Evolutionary conservation across 2,329 filamentous ascomycete species (phyloP), one percentile per base, ranked within the genome.

Genomic region (Thelonectria rubi): DNA sequence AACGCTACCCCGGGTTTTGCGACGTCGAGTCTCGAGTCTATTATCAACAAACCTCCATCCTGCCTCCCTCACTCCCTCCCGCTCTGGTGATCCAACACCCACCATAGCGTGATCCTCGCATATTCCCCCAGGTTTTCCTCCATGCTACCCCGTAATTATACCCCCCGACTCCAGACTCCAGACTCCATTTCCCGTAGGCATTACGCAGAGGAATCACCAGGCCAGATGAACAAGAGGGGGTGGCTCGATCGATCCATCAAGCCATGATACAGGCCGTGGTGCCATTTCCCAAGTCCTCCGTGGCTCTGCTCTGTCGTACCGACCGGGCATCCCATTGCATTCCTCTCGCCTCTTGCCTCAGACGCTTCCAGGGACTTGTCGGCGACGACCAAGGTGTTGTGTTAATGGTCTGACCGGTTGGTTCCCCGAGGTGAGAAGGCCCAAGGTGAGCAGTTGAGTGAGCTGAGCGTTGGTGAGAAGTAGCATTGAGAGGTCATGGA

Each of bases 401-500:
- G 58, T 61, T 53, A 42, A 57, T 61, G 58, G 53, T 49, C 52
- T 61, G 58, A 61, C 58, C 48, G 42, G 58, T 15, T 18, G 3
- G 24, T 15, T 42, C 20, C 34, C 58, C 52, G 52, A 53, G 53
- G 48, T 61, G 48, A 61, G 53, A 56, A 47, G 37, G 20, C 17
- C 37, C 15, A n/a, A 32, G 39, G 50, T 46, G 40, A 34, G 18
- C 24, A n/a, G 39, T 53, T 53, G 50, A 20, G 50, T 53, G 39
- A 43, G 24, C 34, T 43, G 45, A 42, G 53, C 40, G n/a, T 21
- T 46, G 42, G 42, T 21, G 53, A 34, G 43, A 37, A 45, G 40
- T 48, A 26, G 46, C n/a, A 45, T 40, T 46, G 40, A 47, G 49
- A 26, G 43, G 55, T 57, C 55, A 57, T 57, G 17, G 46, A 57